Conservation (phyloP, 257 asterid genomes). For the Nicotiana obtusifolia region DNA sequence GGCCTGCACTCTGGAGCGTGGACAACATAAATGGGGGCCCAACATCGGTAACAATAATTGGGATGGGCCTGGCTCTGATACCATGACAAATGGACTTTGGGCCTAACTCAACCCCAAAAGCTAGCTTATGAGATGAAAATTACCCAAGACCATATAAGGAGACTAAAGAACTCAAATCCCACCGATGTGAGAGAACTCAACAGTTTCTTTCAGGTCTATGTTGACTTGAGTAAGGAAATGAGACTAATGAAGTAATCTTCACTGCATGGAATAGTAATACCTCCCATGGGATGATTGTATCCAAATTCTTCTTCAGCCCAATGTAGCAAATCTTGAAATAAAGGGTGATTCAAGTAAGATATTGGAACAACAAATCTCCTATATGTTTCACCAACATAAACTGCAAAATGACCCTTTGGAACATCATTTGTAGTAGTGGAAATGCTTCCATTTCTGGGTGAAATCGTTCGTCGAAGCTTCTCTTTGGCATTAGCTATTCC, state of each 20-base stretch:
- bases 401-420: conserved; percentile 18
- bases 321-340: conserved; percentile 13
- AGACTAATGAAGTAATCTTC: conserved; percentile 34
- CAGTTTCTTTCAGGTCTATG: background rate
- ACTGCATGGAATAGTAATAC: conserved; percentile 43
- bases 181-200: no score
- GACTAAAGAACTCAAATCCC: no score
- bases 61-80: no score
- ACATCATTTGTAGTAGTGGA: conserved; percentile 1
- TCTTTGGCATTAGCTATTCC: conserved; percentile 57
- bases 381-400: conserved; percentile 15
- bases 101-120: no score
- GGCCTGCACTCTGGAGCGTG: no score
- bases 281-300: conserved; percentile 33
- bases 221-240: conserved; percentile 20
- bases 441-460: conserved; percentile 33
- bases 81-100: no score
- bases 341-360: conserved; percentile 18
- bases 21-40: no score
- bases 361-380: conserved; percentile 29
- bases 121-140: no score
- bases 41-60: no score
- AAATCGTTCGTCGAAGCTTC: conserved; percentile 32
- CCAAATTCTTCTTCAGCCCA: conserved; percentile 22
- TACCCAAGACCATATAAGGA: no score